phyloP scores from a whole-genome alignment of 2,329 filamentous ascomycete species.

The Fusarium palustre region DNA sequence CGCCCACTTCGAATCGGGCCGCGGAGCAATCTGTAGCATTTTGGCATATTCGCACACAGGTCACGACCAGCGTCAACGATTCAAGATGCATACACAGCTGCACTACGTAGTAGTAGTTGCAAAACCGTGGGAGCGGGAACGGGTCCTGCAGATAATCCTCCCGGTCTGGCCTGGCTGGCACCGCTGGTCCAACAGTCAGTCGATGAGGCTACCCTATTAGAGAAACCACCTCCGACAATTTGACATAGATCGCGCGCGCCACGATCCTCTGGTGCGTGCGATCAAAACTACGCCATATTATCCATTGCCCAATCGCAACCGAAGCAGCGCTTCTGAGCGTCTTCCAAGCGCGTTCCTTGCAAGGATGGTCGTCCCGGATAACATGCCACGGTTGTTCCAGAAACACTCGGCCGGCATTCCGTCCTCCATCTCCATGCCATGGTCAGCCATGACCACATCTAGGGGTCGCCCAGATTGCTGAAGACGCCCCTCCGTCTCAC shows the following conservation, averaged over 20 bases:
- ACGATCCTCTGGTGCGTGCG: constrained; percentile 35
- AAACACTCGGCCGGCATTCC: constrained; percentile 43
- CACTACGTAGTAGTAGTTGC: constrained; percentile 32
- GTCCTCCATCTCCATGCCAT: background rate
- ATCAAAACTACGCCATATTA: constrained; percentile 28
- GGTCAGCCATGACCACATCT: background rate
- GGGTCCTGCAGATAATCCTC: constrained; percentile 28
- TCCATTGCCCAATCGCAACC: constrained; percentile 24
- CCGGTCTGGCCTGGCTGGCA: constrained; percentile 28
- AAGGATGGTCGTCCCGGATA: constrained; percentile 33
- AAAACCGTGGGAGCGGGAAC: constrained; percentile 27
- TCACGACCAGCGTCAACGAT: constrained; percentile 18
- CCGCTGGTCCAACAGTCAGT: constrained; percentile 17
- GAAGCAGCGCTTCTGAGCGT: constrained; percentile 31
- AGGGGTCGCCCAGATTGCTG: constrained; percentile 15
- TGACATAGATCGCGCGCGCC: constrained; percentile 33
- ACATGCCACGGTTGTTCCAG: constrained; percentile 42
- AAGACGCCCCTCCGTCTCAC: constrained; percentile 16
- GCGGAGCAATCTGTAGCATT: constrained; percentile 38
- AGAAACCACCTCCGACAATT: constrained; percentile 44
- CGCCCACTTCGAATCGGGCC: constrained; percentile 42
- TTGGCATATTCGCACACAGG: background rate
- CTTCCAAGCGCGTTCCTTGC: constrained; percentile 43
- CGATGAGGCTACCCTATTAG: constrained; percentile 39
- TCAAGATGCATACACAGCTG: background rate